phyloP scores from a whole-genome alignment of 106 monocot genomes.

The Dendrobium catenatum region DNA sequence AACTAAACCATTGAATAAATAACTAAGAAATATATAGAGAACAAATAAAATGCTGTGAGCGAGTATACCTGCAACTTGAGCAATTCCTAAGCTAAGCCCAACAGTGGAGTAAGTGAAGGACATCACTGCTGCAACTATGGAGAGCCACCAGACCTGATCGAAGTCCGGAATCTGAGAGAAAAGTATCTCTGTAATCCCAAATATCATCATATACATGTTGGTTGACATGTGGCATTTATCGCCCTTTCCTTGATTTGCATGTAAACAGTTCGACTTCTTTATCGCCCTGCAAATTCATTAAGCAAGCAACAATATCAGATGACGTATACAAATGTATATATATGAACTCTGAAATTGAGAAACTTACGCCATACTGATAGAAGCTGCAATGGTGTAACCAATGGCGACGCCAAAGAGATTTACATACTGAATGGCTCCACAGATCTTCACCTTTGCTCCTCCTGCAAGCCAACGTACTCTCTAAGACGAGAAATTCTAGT shows the following conservation, averaged over 20 bases:
- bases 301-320: not conserved
- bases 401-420: conserved; percentile 53
- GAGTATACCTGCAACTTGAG: conserved; percentile 9
- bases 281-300: conserved; percentile 33
- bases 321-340: not conserved
- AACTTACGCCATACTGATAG: conserved; percentile 59
- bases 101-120: conserved; percentile 59
- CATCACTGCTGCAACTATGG: conserved; percentile 66
- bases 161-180: conserved; percentile 67
- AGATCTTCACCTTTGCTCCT: conserved; percentile 16
- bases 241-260: conserved; percentile 29
- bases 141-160: conserved; percentile 52
- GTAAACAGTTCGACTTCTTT: conserved; percentile 57
- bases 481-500: no score
- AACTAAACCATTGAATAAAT: no score
- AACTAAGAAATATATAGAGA: no score
- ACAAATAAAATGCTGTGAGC: no score
- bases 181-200: conserved; percentile 55
- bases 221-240: conserved; percentile 28
- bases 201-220: conserved; percentile 48
- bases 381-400: conserved; percentile 65
- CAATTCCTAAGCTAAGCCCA: conserved; percentile 43
- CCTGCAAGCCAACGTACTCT: not conserved
- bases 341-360: no score
- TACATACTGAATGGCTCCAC: conserved; percentile 44